Evolutionary conservation across 495 filamentous ascomycete genomes (phyloP).

Genomic region (Neurospora sp.): DNA sequence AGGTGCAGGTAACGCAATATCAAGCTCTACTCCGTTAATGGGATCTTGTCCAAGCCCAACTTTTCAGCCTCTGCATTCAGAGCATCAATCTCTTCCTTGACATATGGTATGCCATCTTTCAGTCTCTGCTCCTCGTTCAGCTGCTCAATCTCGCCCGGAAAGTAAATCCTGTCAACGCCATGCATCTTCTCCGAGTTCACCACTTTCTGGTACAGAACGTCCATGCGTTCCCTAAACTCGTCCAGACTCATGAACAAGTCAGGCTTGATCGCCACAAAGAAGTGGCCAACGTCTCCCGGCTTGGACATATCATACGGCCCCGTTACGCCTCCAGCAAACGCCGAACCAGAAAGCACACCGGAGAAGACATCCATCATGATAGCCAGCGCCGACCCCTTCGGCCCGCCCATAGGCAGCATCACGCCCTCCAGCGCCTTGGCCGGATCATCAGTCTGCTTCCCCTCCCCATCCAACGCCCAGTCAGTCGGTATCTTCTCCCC

Average conservation of each 20-base stretch:
- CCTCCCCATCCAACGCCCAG: constrained; percentile 67
- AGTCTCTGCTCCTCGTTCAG: constrained; percentile 45
- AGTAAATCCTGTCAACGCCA: constrained; percentile 68
- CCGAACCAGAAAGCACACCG: constrained; percentile 57
- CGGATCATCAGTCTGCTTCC: constrained; percentile 58
- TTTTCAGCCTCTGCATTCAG: constrained; percentile 57
- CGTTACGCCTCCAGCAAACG: constrained; percentile 63
- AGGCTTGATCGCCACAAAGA: constrained; percentile 63
- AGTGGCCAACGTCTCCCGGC: constrained; percentile 66
- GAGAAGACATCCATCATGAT: constrained; percentile 86
- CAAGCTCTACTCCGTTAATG: background rate
- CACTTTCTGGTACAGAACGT: constrained; percentile 55
- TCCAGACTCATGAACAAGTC: constrained; percentile 64
- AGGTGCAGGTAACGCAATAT: background rate
- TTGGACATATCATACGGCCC: constrained; percentile 60
- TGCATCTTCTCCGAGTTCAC: constrained; percentile 54
- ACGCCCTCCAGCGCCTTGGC: constrained; percentile 54
- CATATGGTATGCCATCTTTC: constrained; percentile 54
- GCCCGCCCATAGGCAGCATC: constrained; percentile 74
- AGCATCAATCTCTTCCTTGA: constrained; percentile 51
- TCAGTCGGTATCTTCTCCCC: constrained; percentile 64
- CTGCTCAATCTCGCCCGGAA: constrained; percentile 70
- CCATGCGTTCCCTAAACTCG: constrained; percentile 62
- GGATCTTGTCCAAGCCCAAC: constrained; percentile 29
- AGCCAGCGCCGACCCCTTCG: constrained; percentile 60